Evolutionary conservation across 129 eudicot species (phyloP).

Genomic region (sunflower (Helianthus annuus)): DNA sequence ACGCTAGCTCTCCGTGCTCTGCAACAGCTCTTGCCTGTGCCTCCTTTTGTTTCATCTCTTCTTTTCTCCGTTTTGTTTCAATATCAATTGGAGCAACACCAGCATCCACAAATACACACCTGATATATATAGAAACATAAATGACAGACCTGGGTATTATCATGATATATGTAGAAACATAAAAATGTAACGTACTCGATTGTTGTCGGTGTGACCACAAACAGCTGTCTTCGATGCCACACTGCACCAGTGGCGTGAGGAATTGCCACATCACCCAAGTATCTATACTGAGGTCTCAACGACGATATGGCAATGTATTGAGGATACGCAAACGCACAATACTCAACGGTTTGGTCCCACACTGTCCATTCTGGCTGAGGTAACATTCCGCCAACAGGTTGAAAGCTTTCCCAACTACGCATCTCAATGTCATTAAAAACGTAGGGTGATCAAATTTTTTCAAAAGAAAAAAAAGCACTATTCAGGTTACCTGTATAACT

Average conservation of each 20-base stretch:
- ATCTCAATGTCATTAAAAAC: constrained; percentile 9
- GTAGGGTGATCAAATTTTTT: neutral
- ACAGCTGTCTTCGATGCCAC: constrained; percentile 97
- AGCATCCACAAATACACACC: constrained; percentile 98
- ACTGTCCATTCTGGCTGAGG: constrained; percentile 99
- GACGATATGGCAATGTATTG: constrained; percentile 89
- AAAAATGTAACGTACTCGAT: constrained; percentile 55
- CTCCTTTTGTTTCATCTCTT: constrained; percentile 82
- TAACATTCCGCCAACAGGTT: constrained; percentile 94
- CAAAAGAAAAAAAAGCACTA: neutral
- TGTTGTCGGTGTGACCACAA: constrained; percentile 98
- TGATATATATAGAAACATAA: constrained; percentile 7
- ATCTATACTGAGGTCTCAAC: constrained; percentile 92
- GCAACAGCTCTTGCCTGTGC: constrained; percentile 80
- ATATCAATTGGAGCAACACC: constrained; percentile 88
- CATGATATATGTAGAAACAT: neutral
- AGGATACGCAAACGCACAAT: constrained; percentile 97
- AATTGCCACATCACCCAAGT: constrained; percentile 97
- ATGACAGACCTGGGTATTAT: constrained; percentile 1
- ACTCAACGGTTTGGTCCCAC: constrained; percentile 99
- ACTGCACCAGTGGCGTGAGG: constrained; percentile 98
- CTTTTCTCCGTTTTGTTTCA: constrained; percentile 83
- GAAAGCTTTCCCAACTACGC: constrained; percentile 94
- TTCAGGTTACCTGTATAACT: constrained; percentile 60
- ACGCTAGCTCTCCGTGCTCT: constrained; percentile 94